Evolutionary conservation across 2,329 filamentous ascomycete genomes (phyloP), one percentile per base, ranked within the genome.

Genomic region (Lomentospora prolificans): DNA sequence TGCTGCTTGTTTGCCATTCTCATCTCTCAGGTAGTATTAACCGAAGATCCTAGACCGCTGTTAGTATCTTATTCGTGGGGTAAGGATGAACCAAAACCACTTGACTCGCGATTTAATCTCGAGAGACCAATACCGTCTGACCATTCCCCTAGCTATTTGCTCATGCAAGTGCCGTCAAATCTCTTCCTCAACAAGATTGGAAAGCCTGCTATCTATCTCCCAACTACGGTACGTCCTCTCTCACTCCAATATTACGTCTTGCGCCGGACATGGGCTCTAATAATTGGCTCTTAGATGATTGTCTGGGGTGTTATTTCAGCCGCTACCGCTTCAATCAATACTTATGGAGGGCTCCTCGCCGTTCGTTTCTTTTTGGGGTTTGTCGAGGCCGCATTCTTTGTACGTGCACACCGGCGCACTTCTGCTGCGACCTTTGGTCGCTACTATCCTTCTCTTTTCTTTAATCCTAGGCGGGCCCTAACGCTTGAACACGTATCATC

Each of bases 11-110:
- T n/a, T n/a, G n/a, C n/a, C n/a, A n/a, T n/a, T n/a, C n/a, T n/a
- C n/a, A 33, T 12, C 30, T 7, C 30, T 33, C 30, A 33, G n/a
- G 7, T 33, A 33, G 30, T 33, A 33, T 30, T 7, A n/a, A 3
- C 33, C 14, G 9, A 44, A 14, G 19, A 41, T 52, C 2, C 24
- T 59, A 72, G 69, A 76, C 73, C 0, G 68, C 73, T 10, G 74
- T 79, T 51, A 76, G 73, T 59, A 77, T 79, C 55, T 66, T 79
- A 39, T 79, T 78, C 55, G 74, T 78, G 10, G 75, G 75, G 67
- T 75, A 67, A 58, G 68, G 57, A 9, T 24, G 3, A 25, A 25
- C 30, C 24, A 17, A 19, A 19, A 10, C 12, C 22, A 17, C n/a
- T 53, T 22, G 12, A 12, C 8, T 53, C 19, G 14, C 17, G 14